Evolutionary conservation across 192 early-diverging fungal genomes (phyloP), one percentile per base, ranked within the genome.

Genomic region (Dissophora globulifera): DNA sequence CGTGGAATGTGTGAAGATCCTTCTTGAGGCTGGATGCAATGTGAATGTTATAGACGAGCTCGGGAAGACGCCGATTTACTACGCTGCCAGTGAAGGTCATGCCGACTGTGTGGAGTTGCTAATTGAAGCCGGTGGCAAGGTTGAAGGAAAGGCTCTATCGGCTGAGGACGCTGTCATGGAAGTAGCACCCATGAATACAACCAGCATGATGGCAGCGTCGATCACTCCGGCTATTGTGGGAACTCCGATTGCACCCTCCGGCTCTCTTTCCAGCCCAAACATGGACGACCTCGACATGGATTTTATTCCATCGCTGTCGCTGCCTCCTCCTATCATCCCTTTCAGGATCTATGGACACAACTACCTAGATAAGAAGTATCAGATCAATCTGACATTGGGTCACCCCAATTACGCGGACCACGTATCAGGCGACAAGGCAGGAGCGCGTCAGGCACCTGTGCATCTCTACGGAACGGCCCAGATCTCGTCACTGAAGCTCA

Each of bases 261-360:
- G 16, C n/a, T 54, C 70, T 2, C 48, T 62, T 11, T 56, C 51
- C 9, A 69, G 56, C 4, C 74, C 58, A 19, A 68, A 61, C 35
- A 66, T 84, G 69, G 64, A 78, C 11, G 91, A 91, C 35, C 75
- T 91, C 22, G 96, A 98, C 65, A 66, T 99, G 62, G 95, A 96
- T 47, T 89, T 83, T 29, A 92, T 99, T 45, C 98, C 98, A 10
- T 93, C 95, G 11, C 84, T 99, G 8, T 94, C 92, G 8, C 69
- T 99, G 29, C 98, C 98, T 10, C 98, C 98, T 17, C 98, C 98
- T 11, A 95, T 99, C 31, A 95, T 99, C 57, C 98, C 98, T 4
- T 94, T 99, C 85, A 86, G 96, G 20, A 95, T 96, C 48, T 99
- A 99, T 74, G 98, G 98, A 6, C 98, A 99, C 84, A 95, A 94